Evolutionary conservation across 2,329 filamentous ascomycete species (phyloP).

Genomic region (Leptographium procerum): DNA sequence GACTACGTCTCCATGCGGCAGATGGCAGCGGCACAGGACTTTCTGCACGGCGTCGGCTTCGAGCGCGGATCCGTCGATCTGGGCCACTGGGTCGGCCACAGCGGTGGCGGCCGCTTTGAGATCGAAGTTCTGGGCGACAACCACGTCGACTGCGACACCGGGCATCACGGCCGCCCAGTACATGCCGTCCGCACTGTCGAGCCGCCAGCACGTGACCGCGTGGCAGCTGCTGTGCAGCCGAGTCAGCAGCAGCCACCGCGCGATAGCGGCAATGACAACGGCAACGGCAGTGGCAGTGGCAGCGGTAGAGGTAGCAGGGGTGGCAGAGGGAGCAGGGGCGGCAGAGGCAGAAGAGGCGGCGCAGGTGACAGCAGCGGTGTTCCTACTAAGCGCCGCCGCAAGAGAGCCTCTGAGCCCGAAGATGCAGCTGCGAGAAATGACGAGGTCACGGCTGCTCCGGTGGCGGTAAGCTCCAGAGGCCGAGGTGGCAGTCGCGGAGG

Average conservation of each 20-base stretch:
- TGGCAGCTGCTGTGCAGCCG: no score
- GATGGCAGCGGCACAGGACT: conserved; percentile 3
- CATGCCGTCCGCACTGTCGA: no score
- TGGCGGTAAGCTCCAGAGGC: not conserved
- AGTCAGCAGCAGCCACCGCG: no score
- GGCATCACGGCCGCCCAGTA: not conserved
- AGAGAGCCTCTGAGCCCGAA: not conserved
- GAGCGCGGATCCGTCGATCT: conserved; percentile 1
- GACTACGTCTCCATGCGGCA: conserved; percentile 5
- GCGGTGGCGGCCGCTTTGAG: conserved; percentile 4
- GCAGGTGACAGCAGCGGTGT: not conserved
- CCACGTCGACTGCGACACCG: not conserved
- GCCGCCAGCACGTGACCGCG: not conserved
- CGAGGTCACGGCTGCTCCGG: not conserved
- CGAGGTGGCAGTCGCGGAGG: not conserved
- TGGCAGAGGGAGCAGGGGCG: no score
- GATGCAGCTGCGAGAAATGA: not conserved
- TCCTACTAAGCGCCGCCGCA: not conserved
- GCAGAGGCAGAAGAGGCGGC: no score
- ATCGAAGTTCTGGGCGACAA: not conserved
- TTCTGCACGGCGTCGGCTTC: conserved; percentile 5
- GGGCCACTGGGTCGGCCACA: conserved; percentile 6
- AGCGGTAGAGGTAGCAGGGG: no score
- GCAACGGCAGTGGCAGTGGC: no score
- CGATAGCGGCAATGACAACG: no score